phyloP scores from a whole-genome alignment of 2,329 filamentous ascomycete species.

The Scytalidium sp. region DNA sequence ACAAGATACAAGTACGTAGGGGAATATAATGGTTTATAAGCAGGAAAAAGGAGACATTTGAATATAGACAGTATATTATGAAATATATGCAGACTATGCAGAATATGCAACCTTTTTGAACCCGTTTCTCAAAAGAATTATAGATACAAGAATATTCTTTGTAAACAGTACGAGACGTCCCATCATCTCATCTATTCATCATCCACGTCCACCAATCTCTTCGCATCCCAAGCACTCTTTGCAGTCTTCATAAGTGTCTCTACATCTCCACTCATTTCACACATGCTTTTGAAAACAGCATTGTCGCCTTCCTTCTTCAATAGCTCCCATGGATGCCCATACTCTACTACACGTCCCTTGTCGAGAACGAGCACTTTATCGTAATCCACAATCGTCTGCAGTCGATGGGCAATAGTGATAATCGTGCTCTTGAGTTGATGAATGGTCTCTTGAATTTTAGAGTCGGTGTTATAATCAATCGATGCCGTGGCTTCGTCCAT shows the following conservation, averaged over 20 bases:
- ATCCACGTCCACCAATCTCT: constrained; percentile 32
- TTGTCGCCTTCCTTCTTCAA: constrained; percentile 59
- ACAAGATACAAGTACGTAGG: background rate
- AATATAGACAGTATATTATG: background rate
- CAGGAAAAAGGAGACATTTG: background rate
- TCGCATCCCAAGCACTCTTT: constrained; percentile 39
- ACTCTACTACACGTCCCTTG: constrained; percentile 84
- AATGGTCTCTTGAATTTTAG: constrained; percentile 95
- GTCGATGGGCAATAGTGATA: constrained; percentile 91
- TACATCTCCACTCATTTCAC: constrained; percentile 64
- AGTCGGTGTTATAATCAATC: constrained; percentile 93
- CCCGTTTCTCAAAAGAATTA: background rate
- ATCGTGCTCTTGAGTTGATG: constrained; percentile 91
- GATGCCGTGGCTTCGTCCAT: constrained; percentile 99
- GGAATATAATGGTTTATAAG: background rate
- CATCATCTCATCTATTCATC: constrained; percentile 20
- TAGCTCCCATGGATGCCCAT: constrained; percentile 82
- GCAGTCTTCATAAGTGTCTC: constrained; percentile 55
- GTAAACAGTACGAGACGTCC: background rate
- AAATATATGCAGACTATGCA: background rate
- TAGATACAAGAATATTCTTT: background rate
- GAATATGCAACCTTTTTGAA: background rate
- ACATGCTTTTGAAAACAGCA: constrained; percentile 61
- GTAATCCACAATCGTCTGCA: constrained; percentile 97
- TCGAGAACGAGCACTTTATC: constrained; percentile 96